These are phyloP conservation scores for Colletotrichum spaethianum DNA, from an alignment of 2,329 filamentous ascomycete species.

Conservation along the genomic window DNA sequence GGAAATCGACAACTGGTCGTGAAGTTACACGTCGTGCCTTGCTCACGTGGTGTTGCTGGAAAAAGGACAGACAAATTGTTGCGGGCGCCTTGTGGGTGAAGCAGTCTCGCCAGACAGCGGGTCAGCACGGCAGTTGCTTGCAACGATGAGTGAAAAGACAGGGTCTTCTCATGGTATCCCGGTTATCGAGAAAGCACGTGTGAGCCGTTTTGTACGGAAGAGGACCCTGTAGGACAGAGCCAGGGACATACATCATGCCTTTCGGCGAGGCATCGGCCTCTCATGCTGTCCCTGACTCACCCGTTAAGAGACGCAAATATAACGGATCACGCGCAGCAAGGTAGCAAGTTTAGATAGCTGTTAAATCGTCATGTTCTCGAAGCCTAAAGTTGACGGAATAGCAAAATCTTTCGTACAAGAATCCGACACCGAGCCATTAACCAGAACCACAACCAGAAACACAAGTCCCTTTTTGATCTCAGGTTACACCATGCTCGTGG, in stretches of 20 bases:
- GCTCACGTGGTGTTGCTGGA: background rate
- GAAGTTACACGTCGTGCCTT: background rate
- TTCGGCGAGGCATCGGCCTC: background rate
- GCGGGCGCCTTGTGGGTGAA: background rate
- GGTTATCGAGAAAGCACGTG: background rate
- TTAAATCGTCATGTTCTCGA: slow-evolving; percentile 30
- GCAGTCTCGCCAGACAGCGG: too few relatives aligned
- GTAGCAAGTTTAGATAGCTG: background rate
- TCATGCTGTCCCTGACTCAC: background rate
- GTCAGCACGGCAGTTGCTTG: too few relatives aligned
- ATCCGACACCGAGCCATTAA: slow-evolving; percentile 36
- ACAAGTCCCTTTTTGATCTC: slow-evolving; percentile 40
- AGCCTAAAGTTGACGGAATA: slow-evolving; percentile 21
- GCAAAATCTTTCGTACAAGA: slow-evolving; percentile 40
- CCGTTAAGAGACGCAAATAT: background rate
- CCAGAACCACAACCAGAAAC: slow-evolving; percentile 29
- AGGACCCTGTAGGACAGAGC: background rate
- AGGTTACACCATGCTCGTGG: slow-evolving; percentile 42
- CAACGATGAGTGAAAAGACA: too few relatives aligned
- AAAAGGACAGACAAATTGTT: background rate
- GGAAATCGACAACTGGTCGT: background rate
- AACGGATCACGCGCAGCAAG: background rate
- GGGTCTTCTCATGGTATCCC: too few relatives aligned
- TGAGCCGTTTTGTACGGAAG: background rate
- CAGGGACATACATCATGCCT: background rate